phyloP scores from a whole-genome alignment of 352 stramenopile genomes.

The Phytophthora cryptogea region DNA sequence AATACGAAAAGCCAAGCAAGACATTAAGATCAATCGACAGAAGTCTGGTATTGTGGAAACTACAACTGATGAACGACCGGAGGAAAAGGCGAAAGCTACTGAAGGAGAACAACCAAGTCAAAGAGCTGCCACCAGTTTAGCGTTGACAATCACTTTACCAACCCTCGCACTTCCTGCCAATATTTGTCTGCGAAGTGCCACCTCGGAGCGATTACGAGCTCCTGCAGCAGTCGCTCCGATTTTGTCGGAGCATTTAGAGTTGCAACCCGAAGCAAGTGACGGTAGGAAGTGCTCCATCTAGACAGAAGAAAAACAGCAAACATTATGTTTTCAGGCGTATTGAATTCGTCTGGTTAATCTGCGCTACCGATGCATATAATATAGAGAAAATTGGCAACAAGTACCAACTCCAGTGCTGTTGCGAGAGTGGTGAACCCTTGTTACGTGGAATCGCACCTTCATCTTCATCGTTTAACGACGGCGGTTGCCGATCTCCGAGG shows the following conservation, averaged over 20 bases:
- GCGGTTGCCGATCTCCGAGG: slow-evolving; percentile 53
- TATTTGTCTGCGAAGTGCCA: slow-evolving; percentile 7
- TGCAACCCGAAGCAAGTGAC: slow-evolving; percentile 31
- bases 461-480: slow-evolving; percentile 10
- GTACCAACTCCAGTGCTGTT: background rate
- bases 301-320: slow-evolving; percentile 1
- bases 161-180: slow-evolving; percentile 4
- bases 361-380: slow-evolving; percentile 7
- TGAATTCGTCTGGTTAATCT: slow-evolving; percentile 2
- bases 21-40: slow-evolving; percentile 10
- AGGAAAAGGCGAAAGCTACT: background rate
- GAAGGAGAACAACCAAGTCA: slow-evolving; percentile 3
- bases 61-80: background rate
- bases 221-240: slow-evolving; percentile 25
- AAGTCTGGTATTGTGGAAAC: background rate
- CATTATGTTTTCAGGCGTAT: slow-evolving; percentile 2
- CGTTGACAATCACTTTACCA: slow-evolving; percentile 8
- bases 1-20: slow-evolving; percentile 18
- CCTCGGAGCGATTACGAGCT: slow-evolving; percentile 17
- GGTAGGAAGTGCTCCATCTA: slow-evolving; percentile 30
- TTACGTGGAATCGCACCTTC: background rate
- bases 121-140: slow-evolving; percentile 4
- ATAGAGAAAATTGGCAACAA: background rate
- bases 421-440: background rate
- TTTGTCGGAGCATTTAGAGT: slow-evolving; percentile 28